Conservation (phyloP, 352 stramenopile species). For the Phytophthora boehmeriae region DNA sequence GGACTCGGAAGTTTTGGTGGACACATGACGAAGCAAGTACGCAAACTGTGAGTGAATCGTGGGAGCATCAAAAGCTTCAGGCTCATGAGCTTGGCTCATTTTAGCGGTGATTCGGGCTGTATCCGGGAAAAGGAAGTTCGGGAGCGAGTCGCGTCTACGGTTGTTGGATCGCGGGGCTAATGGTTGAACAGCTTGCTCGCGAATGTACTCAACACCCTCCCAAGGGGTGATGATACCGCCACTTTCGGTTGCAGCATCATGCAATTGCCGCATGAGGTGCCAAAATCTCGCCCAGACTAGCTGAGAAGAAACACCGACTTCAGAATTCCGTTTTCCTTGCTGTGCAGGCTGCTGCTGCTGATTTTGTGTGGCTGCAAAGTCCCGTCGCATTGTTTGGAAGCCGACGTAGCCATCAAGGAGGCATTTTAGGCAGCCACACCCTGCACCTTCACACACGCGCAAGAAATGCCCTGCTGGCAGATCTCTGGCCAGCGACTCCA, state of each 20-base stretch:
- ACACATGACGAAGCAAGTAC: constrained; percentile 27
- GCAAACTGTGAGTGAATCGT: constrained; percentile 60
- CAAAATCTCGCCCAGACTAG: constrained; percentile 81
- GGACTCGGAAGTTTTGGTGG: constrained; percentile 15
- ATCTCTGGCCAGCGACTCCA: constrained; percentile 65
- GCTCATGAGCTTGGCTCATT: constrained; percentile 45
- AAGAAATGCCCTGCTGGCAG: constrained; percentile 58
- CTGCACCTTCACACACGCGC: constrained; percentile 68
- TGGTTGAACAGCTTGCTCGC: constrained; percentile 35
- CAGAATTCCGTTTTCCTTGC: constrained; percentile 23
- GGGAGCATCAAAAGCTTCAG: constrained; percentile 61
- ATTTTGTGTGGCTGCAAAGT: constrained; percentile 34
- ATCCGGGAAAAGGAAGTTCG: constrained; percentile 76
- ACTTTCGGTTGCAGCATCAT: constrained; percentile 70
- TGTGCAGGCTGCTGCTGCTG: constrained; percentile 16
- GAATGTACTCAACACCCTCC: constrained; percentile 40
- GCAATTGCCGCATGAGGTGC: constrained; percentile 82
- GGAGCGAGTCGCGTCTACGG: constrained; percentile 55
- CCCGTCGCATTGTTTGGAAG: constrained; percentile 75
- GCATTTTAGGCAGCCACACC: constrained; percentile 83
- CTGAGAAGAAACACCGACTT: constrained; percentile 54
- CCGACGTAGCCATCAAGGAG: constrained; percentile 82
- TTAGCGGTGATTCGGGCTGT: constrained; percentile 63
- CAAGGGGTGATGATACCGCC: constrained; percentile 66
- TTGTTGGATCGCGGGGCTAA: constrained; percentile 49